phyloP scores from a whole-genome alignment of 495 filamentous ascomycete genomes.

The Chlorociboria aeruginascens region DNA sequence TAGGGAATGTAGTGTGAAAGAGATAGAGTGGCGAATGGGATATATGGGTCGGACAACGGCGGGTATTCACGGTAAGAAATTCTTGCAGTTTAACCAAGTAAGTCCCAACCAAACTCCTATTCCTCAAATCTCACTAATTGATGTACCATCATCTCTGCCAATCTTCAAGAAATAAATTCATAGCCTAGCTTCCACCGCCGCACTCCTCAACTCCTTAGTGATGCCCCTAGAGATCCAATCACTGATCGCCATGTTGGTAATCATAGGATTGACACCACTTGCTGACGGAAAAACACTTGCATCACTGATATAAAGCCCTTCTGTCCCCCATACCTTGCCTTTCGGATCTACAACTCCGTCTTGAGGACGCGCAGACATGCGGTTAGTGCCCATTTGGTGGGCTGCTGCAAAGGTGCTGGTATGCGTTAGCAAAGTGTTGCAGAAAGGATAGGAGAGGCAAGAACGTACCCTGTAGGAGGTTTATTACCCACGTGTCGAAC shows the following conservation, averaged over 20 bases:
- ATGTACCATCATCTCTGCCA: too few species aligned
- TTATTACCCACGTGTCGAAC: slow-evolving; percentile 37
- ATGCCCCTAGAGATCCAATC: slow-evolving; percentile 19
- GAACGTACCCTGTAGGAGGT: slow-evolving; percentile 25
- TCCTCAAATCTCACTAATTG: too few species aligned
- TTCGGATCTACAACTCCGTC: slow-evolving; percentile 62
- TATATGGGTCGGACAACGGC: too few species aligned
- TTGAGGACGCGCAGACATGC: slow-evolving; percentile 53
- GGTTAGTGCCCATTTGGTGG: slow-evolving; percentile 87
- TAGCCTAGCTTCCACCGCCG: not conserved
- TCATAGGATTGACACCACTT: slow-evolving; percentile 89
- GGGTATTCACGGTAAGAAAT: too few species aligned
- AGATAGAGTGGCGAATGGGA: too few species aligned
- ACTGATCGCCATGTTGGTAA: slow-evolving; percentile 75
- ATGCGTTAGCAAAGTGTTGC: too few species aligned
- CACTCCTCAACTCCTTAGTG: slow-evolving; percentile 10
- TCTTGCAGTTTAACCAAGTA: too few species aligned
- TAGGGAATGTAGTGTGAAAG: too few species aligned
- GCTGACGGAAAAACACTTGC: slow-evolving; percentile 84
- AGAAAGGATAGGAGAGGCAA: too few species aligned
- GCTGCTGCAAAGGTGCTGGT: slow-evolving; percentile 37
- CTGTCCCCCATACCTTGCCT: slow-evolving; percentile 66
- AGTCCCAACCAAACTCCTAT: too few species aligned
- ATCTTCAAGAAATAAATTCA: not conserved
- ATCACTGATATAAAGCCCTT: slow-evolving; percentile 69